These are phyloP conservation scores for Aquilaria agallochum DNA, from an alignment of 441 rosid species.

Conservation along the genomic window DNA sequence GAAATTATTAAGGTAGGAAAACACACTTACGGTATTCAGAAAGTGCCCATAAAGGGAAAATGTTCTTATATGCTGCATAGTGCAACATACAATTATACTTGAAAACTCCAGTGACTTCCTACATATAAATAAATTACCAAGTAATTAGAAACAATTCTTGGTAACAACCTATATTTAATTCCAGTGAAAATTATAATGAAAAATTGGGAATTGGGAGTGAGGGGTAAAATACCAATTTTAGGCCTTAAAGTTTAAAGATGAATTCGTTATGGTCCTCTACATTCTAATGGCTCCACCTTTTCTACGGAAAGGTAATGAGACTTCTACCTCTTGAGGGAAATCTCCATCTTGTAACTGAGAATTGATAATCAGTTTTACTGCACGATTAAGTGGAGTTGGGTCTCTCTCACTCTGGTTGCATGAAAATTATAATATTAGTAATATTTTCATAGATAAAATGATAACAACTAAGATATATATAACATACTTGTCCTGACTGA, in stretches of 20 bases:
- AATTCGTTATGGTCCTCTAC: too few species aligned
- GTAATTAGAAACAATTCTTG: not conserved
- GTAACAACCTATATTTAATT: not conserved
- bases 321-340: conserved; percentile 66
- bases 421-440: too few species aligned
- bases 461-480: too few species aligned
- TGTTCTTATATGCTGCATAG: conserved; percentile 41
- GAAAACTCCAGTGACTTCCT: conserved; percentile 56
- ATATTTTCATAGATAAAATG: too few species aligned
- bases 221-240: not conserved
- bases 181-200: not conserved
- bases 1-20: conserved; percentile 12
- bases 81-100: conserved; percentile 50
- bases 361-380: conserved; percentile 60
- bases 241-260: not conserved
- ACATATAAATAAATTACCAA: not conserved
- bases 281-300: too few species aligned
- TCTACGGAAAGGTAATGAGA: not conserved
- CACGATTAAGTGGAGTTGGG: conserved; percentile 57
- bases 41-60: conserved; percentile 60
- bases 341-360: conserved; percentile 59
- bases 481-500: conserved; percentile 50
- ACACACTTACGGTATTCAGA: conserved; percentile 40
- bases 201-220: not conserved
- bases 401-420: conserved; percentile 47